Evolutionary conservation across 495 filamentous ascomycete species (phyloP).

Genomic region (Monascus purpureus): DNA sequence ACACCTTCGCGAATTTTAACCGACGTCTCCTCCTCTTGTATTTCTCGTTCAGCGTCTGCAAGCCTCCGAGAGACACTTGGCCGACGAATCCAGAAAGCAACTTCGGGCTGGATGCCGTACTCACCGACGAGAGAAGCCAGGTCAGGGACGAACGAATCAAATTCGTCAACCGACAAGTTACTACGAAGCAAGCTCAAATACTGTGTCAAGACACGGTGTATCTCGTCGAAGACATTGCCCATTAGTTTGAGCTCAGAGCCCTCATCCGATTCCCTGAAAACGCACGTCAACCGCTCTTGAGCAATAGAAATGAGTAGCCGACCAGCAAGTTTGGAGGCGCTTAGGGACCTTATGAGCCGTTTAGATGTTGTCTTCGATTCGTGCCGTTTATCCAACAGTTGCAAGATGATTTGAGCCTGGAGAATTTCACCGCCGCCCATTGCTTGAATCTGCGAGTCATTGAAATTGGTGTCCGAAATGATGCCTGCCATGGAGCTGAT

Average conservation of each 20-base stretch:
- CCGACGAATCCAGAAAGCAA: slow-evolving; percentile 82
- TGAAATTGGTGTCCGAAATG: slow-evolving; percentile 69
- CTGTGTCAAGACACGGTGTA: slow-evolving; percentile 69
- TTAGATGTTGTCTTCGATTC: slow-evolving; percentile 52
- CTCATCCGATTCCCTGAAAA: slow-evolving; percentile 51
- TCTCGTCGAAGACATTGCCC: slow-evolving; percentile 76
- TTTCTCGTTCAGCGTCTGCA: slow-evolving; percentile 24
- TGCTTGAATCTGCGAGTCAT: slow-evolving; percentile 68
- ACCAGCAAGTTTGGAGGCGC: slow-evolving; percentile 54
- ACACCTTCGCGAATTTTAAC: slow-evolving; percentile 9
- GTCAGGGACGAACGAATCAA: slow-evolving; percentile 68
- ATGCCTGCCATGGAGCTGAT: slow-evolving; percentile 88
- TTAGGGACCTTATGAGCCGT: slow-evolving; percentile 65
- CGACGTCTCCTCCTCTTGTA: slow-evolving; percentile 10
- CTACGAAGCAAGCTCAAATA: slow-evolving; percentile 80
- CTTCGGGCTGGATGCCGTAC: slow-evolving; percentile 63
- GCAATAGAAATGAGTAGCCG: slow-evolving; percentile 79
- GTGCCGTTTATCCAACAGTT: slow-evolving; percentile 65
- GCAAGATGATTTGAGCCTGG: slow-evolving; percentile 61
- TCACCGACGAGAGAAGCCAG: slow-evolving; percentile 58
- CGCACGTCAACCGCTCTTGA: slow-evolving; percentile 68
- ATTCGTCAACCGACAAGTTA: slow-evolving; percentile 62
- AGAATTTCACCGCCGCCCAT: slow-evolving; percentile 77
- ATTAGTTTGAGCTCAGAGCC: slow-evolving; percentile 68
- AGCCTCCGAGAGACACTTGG: slow-evolving; percentile 48